phyloP scores from a whole-genome alignment of 78 protist species.

The Isochrysis galbana region DNA sequence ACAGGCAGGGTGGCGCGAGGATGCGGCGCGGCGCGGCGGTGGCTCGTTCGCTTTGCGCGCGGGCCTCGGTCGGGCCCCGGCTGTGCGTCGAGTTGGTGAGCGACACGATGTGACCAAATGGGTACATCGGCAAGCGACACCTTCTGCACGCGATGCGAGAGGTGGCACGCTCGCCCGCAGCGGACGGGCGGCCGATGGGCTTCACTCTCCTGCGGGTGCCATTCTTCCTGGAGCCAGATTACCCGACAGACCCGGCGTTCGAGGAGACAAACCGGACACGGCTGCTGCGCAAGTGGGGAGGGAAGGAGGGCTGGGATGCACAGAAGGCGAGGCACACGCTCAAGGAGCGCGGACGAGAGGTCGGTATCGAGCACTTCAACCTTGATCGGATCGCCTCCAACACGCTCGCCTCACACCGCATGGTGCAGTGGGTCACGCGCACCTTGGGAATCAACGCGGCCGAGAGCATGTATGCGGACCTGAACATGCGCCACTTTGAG shows the following conservation, averaged over 20 bases:
- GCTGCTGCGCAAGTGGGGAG: conserved; percentile 12
- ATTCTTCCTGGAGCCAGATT: conserved; percentile 14
- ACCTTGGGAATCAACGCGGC: background rate
- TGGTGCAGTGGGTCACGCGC: background rate
- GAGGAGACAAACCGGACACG: background rate
- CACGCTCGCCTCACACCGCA: background rate
- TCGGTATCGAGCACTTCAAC: background rate
- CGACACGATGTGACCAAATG: conserved; percentile 19
- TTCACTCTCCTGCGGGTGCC: background rate
- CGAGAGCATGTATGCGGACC: background rate
- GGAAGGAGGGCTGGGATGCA: background rate
- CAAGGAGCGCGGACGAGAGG: background rate
- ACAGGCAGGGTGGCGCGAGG: no score
- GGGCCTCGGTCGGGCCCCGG: no score
- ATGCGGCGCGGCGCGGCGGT: no score
- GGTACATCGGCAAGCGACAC: background rate
- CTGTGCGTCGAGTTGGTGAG: background rate
- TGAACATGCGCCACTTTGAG: background rate
- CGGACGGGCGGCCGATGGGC: background rate
- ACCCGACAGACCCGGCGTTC: background rate
- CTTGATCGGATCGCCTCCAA: background rate
- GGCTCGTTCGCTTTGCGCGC: no score
- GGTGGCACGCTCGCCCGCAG: background rate
- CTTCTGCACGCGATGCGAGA: background rate
- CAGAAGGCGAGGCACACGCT: conserved; percentile 5